These are phyloP conservation scores for Solanum arcanum DNA, from an alignment of 257 asterid species.

Conservation along the genomic window DNA sequence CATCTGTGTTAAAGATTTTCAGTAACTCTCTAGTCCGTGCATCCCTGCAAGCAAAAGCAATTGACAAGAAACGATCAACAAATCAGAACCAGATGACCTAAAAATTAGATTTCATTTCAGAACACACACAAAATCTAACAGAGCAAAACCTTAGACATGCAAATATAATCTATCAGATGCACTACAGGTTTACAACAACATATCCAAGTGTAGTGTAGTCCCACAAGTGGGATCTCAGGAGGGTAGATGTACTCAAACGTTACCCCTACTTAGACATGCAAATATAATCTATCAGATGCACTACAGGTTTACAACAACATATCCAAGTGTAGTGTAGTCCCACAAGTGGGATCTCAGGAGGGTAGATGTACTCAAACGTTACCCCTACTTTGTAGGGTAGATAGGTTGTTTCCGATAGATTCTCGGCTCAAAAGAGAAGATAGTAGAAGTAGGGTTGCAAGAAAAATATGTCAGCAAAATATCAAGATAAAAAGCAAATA, in stretches of 20 bases:
- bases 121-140: background rate
- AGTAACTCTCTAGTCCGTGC: constrained; percentile 75
- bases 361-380: background rate
- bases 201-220: background rate
- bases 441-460: background rate
- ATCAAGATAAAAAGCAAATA: background rate
- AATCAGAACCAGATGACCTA: background rate
- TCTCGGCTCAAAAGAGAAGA: background rate
- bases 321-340: background rate
- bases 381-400: background rate
- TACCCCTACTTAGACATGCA: background rate
- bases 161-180: background rate
- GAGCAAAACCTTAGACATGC: background rate
- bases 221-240: background rate
- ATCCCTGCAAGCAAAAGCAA: constrained; percentile 51
- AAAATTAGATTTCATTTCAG: background rate
- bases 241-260: background rate
- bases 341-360: background rate
- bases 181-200: background rate
- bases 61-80: background rate
- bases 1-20: constrained; percentile 75
- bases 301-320: background rate
- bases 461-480: background rate
- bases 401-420: background rate
- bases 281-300: background rate